A percentile compares a stretch with the other conserved stretches of the same genome.
These are phyloP conservation scores for Podaxis sp. DNA, from an alignment of 768 basidiomycete genomes.

Conservation along the genomic window DNA sequence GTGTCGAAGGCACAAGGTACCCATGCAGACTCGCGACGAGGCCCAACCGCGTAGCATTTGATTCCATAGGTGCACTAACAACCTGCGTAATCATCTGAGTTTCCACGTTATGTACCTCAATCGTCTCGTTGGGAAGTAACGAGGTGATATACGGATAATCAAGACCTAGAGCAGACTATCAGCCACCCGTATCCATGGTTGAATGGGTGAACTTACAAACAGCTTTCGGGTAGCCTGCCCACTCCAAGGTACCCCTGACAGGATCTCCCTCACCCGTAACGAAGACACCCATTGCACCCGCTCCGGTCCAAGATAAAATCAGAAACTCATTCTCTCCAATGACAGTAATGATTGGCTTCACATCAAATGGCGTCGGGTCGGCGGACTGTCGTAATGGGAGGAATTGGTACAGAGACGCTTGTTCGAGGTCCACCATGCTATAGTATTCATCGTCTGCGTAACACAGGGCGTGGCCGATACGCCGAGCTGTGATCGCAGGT, in stretches of 20 bases:
- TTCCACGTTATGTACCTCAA: constrained; percentile 82
- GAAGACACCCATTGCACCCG: constrained; percentile 82
- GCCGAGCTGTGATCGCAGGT: constrained; percentile 43
- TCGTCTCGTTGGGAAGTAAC: constrained; percentile 73
- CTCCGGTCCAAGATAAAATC: constrained; percentile 81
- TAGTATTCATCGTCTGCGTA: constrained; percentile 74
- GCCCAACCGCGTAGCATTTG: constrained; percentile 21
- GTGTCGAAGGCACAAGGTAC: constrained; percentile 50
- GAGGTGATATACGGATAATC: constrained; percentile 83
- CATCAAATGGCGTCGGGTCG: constrained; percentile 35
- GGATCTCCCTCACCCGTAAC: constrained; percentile 85
- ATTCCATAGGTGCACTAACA: constrained; percentile 43
- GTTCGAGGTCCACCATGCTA: constrained; percentile 77
- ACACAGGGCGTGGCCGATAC: constrained; percentile 65
- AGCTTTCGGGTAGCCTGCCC: constrained; percentile 75
- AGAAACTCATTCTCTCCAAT: constrained; percentile 81
- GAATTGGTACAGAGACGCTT: constrained; percentile 65
- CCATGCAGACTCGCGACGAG: constrained; percentile 43
- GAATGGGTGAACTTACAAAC: constrained; percentile 54
- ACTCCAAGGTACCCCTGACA: constrained; percentile 85
- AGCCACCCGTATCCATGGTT: background rate
- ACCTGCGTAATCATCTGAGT: constrained; percentile 73
- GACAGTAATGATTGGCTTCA: constrained; percentile 74
- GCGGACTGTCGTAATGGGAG: constrained; percentile 77
- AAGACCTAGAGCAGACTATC: constrained; percentile 48